These are phyloP conservation scores for Scheffersomyces insectosa DNA, from an alignment of 1,139 yeast species.

Conservation along the genomic window DNA sequence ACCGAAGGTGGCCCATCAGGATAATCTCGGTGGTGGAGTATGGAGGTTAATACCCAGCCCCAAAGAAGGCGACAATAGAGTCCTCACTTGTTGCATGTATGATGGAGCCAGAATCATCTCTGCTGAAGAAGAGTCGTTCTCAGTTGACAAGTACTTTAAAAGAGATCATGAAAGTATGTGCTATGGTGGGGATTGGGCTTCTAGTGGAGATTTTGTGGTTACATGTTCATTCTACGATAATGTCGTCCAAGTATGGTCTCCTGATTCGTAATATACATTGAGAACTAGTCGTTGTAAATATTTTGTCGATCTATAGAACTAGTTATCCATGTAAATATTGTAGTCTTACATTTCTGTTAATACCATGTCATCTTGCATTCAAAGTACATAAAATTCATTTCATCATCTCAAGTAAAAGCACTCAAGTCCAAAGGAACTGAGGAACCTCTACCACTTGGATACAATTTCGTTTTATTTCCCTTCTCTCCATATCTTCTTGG, in stretches of 20 bases:
- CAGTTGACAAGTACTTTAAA: conserved; percentile 53
- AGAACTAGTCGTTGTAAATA: too few relatives aligned
- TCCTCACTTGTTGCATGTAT: conserved; percentile 90
- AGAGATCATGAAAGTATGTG: conserved; percentile 88
- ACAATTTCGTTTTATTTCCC: conserved; percentile 58
- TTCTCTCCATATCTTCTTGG: conserved; percentile 73
- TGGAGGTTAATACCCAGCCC: conserved; percentile 84
- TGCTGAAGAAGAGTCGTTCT: conserved; percentile 29
- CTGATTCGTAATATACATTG: conserved; percentile 9
- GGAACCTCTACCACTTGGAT: conserved; percentile 95
- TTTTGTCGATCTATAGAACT: too few relatives aligned
- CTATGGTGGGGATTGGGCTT: conserved; percentile 90
- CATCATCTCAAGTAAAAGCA: conserved; percentile 4
- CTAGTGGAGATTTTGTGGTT: conserved; percentile 47
- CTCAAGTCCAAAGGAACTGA: conserved; percentile 83
- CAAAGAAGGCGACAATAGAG: conserved; percentile 34
- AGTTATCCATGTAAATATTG: too few relatives aligned
- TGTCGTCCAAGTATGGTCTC: conserved; percentile 72
- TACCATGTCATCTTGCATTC: too few relatives aligned
- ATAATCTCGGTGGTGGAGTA: conserved; percentile 86
- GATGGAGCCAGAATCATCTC: conserved; percentile 80
- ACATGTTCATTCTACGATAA: conserved; percentile 93
- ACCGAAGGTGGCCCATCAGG: conserved; percentile 44
- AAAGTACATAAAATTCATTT: background rate
- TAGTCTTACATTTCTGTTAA: too few relatives aligned